Evolutionary conservation across 2,329 filamentous ascomycete genomes (phyloP).

Genomic region (Ophiostoma sp.): DNA sequence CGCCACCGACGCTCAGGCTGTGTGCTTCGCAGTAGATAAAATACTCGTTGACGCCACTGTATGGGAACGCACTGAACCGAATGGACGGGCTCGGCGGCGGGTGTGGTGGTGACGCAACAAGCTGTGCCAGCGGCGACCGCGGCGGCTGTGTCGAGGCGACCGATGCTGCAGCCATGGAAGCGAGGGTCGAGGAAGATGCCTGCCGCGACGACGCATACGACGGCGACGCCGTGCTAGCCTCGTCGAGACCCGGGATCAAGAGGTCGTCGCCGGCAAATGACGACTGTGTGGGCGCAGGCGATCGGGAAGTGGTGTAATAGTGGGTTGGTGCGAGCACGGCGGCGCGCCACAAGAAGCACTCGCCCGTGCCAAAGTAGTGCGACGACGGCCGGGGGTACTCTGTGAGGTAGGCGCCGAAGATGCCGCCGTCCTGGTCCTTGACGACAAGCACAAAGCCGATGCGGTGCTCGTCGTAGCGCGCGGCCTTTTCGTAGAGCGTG

Average conservation of each 20-base stretch:
- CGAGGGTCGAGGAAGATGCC: constrained; percentile 32
- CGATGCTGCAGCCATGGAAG: constrained; percentile 34
- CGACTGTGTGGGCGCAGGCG: too few relatives aligned
- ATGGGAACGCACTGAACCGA: constrained; percentile 95
- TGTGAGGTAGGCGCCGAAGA: constrained; percentile 91
- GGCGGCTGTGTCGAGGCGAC: constrained; percentile 21
- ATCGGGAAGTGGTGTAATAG: constrained; percentile 41
- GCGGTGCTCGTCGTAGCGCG: constrained; percentile 59
- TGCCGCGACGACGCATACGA: background rate
- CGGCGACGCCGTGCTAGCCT: background rate
- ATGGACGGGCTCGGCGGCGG: constrained; percentile 64
- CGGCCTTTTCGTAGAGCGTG: constrained; percentile 78
- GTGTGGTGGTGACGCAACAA: constrained; percentile 3
- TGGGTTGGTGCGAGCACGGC: constrained; percentile 67
- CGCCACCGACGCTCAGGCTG: constrained; percentile 81
- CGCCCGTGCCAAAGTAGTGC: constrained; percentile 91
- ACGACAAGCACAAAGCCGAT: constrained; percentile 89
- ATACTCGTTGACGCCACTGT: constrained; percentile 93
- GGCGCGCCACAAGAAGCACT: constrained; percentile 88
- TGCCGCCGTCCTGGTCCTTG: constrained; percentile 66
- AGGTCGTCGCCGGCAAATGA: background rate
- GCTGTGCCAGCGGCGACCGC: background rate
- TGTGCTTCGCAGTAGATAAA: constrained; percentile 86
- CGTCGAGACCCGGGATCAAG: background rate
- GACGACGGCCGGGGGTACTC: constrained; percentile 75